phyloP scores from a whole-genome alignment of 352 stramenopile species.

The Pythium graminicola region DNA sequence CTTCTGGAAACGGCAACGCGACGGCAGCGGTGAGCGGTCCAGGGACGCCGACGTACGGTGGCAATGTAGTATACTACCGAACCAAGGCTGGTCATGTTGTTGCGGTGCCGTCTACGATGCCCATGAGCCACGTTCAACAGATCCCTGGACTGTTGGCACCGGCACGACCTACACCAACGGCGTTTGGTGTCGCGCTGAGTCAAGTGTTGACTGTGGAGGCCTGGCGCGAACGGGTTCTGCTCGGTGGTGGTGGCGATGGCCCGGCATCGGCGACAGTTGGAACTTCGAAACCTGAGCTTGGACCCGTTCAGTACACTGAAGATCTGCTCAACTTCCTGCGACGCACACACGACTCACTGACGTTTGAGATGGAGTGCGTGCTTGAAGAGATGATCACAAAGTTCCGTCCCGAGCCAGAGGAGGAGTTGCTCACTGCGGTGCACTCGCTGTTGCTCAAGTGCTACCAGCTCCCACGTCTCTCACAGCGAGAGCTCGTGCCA shows the following conservation, averaged over 20 bases:
- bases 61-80: constrained; percentile 55
- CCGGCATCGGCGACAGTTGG: neutral
- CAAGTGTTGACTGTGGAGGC: constrained; percentile 62
- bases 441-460: constrained; percentile 94
- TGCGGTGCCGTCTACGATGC: constrained; percentile 51
- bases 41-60: constrained; percentile 20
- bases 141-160: constrained; percentile 69
- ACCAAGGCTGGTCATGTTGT: constrained; percentile 80
- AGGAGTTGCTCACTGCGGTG: constrained; percentile 96
- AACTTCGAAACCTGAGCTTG: constrained; percentile 55
- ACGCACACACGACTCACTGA: constrained; percentile 83
- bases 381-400: constrained; percentile 98
- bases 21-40: constrained; percentile 7
- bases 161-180: constrained; percentile 46
- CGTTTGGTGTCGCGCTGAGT: constrained; percentile 58
- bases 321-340: constrained; percentile 94
- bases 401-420: constrained; percentile 95
- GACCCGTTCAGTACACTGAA: constrained; percentile 84
- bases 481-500: constrained; percentile 68
- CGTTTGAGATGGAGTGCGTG: constrained; percentile 96
- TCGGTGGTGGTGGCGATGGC: neutral
- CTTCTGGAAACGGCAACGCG: constrained; percentile 9
- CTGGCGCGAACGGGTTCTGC: constrained; percentile 43
- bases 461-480: constrained; percentile 80
- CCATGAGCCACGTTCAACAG: constrained; percentile 54